Conservation (phyloP, 805 yeast species). For the Nakazawaea siamensis region DNA sequence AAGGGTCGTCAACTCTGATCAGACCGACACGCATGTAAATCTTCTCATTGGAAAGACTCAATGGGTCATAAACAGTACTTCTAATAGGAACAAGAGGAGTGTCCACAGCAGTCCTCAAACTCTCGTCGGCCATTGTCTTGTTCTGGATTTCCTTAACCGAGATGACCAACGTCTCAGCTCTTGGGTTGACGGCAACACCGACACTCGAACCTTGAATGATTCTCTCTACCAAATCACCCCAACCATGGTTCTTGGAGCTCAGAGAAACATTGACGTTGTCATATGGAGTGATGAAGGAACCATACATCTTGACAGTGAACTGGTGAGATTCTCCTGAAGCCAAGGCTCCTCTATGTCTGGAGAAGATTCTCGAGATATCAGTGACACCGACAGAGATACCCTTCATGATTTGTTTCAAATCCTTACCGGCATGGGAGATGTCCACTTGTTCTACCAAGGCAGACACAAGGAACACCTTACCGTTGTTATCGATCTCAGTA, state of each 20-base stretch:
- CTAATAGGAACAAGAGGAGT: conserved; percentile 58
- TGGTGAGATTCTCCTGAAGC: conserved; percentile 60
- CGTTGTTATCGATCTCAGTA: conserved; percentile 45
- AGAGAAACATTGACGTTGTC: conserved; percentile 19
- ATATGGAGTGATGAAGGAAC: conserved; percentile 49
- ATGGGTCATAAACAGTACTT: conserved; percentile 57
- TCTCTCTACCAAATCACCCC: conserved; percentile 83
- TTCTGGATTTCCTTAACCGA: conserved; percentile 67
- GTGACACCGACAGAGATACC: conserved; percentile 88
- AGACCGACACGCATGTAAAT: conserved; percentile 53
- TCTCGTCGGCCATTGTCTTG: conserved; percentile 19
- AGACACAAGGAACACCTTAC: conserved; percentile 69
- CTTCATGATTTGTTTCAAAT: conserved; percentile 42
- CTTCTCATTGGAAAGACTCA: conserved; percentile 51
- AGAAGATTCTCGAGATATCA: conserved; percentile 73
- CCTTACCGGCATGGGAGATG: conserved; percentile 21
- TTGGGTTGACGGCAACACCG: conserved; percentile 75
- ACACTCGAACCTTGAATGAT: conserved; percentile 66
- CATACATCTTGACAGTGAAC: conserved; percentile 62
- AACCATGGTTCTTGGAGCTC: conserved; percentile 47
- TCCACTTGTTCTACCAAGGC: conserved; percentile 64
- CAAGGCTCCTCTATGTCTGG: conserved; percentile 52
- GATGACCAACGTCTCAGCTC: conserved; percentile 64
- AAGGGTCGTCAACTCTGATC: conserved; percentile 20
- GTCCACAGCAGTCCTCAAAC: conserved; percentile 25